phyloP scores from a whole-genome alignment of 371 early-diverging fungal genomes.

The Dichotomocladium elegans region DNA sequence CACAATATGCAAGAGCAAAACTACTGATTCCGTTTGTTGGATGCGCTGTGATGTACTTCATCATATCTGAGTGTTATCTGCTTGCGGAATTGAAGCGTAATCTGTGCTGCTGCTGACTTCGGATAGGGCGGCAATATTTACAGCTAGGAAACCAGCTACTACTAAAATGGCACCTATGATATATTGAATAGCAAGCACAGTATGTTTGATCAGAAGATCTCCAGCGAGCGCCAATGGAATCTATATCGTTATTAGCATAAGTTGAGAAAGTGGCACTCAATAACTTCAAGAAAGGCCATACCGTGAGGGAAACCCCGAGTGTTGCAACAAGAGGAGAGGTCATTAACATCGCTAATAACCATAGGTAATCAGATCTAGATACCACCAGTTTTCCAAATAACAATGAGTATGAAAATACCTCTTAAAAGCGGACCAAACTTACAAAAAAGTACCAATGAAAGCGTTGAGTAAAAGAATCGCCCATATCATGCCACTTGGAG shows the following conservation, averaged over 20 bases:
- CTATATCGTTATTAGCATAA: conserved; percentile 2
- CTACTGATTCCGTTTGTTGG: too few species aligned
- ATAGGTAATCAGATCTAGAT: conserved; percentile 67
- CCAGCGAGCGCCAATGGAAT: conserved; percentile 77
- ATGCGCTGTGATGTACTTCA: too few species aligned
- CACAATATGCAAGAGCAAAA: too few species aligned
- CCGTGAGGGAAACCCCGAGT: conserved; percentile 71
- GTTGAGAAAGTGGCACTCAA: too few species aligned
- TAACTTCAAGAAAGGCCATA: not conserved
- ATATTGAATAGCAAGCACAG: conserved; percentile 52
- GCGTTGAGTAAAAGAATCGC: conserved; percentile 68
- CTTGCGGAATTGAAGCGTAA: not conserved
- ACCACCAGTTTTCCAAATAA: not conserved
- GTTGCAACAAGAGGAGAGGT: conserved; percentile 80
- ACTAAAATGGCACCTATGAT: conserved; percentile 66
- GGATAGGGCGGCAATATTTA: conserved; percentile 47
- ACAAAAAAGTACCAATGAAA: conserved; percentile 73
- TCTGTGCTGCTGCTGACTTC: too few species aligned
- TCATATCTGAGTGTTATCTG: too few species aligned
- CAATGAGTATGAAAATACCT: not conserved
- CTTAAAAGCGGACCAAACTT: too few species aligned
- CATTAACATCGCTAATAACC: conserved; percentile 77
- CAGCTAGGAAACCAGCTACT: conserved; percentile 64
- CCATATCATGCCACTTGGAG: conserved; percentile 51
- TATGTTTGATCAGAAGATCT: conserved; percentile 66